Percentiles rank a stretch among this genome's conserved stretches.
Conservation (phyloP, 2,329 filamentous ascomycete genomes). For the Dryadomyces quercivorus region DNA sequence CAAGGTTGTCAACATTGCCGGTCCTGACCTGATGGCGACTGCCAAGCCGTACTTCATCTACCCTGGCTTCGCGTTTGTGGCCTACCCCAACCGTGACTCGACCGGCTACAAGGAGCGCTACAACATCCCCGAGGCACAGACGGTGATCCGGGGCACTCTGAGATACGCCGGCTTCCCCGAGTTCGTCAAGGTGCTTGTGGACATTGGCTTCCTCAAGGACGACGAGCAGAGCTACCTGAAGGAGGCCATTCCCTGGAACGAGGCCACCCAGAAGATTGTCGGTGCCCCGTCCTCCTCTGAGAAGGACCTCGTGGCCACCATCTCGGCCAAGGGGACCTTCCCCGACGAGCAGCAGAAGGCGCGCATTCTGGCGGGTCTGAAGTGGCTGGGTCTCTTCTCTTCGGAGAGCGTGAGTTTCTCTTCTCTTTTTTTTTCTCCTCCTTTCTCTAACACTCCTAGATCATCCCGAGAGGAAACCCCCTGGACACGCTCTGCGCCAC, state of each 20-base stretch:
- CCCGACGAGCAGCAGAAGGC: constrained; percentile 53
- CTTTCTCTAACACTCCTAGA: constrained; percentile 23
- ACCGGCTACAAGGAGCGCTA: constrained; percentile 82
- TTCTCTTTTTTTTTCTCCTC: background rate
- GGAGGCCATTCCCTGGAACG: constrained; percentile 64
- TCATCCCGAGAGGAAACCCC: constrained; percentile 63
- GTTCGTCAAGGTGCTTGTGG: constrained; percentile 76
- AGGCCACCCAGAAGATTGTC: constrained; percentile 69
- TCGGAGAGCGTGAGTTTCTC: constrained; percentile 47
- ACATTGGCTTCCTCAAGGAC: constrained; percentile 80
- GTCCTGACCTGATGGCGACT: constrained; percentile 65
- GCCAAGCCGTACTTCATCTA: constrained; percentile 89
- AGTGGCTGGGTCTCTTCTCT: constrained; percentile 57
- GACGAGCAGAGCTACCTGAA: constrained; percentile 53
- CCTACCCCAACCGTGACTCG: constrained; percentile 89
- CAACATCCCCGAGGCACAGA: constrained; percentile 82
- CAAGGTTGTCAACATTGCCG: constrained; percentile 53
- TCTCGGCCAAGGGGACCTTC: constrained; percentile 67
- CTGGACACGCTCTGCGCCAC: constrained; percentile 85
- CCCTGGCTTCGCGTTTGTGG: constrained; percentile 74
- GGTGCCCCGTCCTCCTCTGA: constrained; percentile 53
- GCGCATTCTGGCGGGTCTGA: constrained; percentile 49
- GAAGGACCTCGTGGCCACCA: constrained; percentile 58
- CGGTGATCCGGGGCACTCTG: constrained; percentile 68
- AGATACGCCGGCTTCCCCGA: constrained; percentile 84